Evolutionary conservation across 2,329 filamentous ascomycete species (phyloP).

Genomic region (Fusarium sp.): DNA sequence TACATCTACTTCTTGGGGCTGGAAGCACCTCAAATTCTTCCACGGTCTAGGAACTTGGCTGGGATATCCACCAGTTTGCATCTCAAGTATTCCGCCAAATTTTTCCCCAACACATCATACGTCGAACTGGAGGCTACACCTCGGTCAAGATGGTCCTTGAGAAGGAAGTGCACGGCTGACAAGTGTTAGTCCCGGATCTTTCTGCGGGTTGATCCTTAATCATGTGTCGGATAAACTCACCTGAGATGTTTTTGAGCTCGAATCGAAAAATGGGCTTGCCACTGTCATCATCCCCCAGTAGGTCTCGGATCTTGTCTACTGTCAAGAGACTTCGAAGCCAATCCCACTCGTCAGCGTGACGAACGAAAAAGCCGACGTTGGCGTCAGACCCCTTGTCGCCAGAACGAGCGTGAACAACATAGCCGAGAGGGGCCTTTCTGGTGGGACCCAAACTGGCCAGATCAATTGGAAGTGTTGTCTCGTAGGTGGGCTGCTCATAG

Average conservation of each 20-base stretch:
- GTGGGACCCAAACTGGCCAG: constrained; percentile 35
- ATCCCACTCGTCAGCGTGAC: constrained; percentile 55
- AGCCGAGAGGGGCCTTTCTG: constrained; percentile 43
- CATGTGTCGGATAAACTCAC: not conserved
- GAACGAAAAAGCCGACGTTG: constrained; percentile 58
- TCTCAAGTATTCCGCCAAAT: constrained; percentile 56
- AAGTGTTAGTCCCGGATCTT: not conserved
- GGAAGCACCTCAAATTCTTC: constrained; percentile 40
- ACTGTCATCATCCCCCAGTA: constrained; percentile 51
- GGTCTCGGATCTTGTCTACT: constrained; percentile 48
- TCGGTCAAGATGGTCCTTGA: constrained; percentile 59
- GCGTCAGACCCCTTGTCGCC: constrained; percentile 56
- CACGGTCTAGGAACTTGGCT: constrained; percentile 54
- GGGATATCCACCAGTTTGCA: constrained; percentile 57
- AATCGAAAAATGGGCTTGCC: constrained; percentile 55
- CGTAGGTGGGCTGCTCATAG: constrained; percentile 30
- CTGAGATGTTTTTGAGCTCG: constrained; percentile 51
- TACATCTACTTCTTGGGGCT: not conserved
- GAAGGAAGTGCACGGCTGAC: constrained; percentile 51
- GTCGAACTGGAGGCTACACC: constrained; percentile 48
- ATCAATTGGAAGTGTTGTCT: constrained; percentile 28
- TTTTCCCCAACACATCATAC: constrained; percentile 58
- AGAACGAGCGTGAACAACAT: constrained; percentile 44
- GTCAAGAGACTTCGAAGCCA: constrained; percentile 58
- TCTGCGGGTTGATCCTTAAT: not conserved